phyloP scores from a whole-genome alignment of 768 basidiomycete species.

The Lactifluus echinatus region DNA sequence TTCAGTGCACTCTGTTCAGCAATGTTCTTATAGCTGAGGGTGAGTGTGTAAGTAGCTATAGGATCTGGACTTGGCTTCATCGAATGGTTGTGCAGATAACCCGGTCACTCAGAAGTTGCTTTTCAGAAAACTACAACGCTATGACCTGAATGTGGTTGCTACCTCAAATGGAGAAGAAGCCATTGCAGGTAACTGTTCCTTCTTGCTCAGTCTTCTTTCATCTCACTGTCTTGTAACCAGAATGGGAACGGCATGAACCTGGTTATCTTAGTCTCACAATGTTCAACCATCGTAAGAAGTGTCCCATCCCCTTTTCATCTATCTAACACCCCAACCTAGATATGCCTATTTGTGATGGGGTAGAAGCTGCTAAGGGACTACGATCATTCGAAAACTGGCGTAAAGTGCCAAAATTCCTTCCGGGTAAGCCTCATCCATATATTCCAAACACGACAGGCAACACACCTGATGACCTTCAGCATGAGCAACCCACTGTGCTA shows the following conservation, averaged over 20 bases:
- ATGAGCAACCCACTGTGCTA: too few species aligned
- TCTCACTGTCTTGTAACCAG: conserved; percentile 26
- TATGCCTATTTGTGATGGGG: conserved; percentile 74
- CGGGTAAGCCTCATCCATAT: conserved; percentile 36
- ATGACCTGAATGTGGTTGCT: conserved; percentile 49
- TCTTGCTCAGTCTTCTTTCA: background rate
- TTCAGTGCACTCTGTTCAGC: conserved; percentile 50
- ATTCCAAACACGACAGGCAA: too few species aligned
- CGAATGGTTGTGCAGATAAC: conserved; percentile 42
- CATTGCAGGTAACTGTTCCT: conserved; percentile 37
- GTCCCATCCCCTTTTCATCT: background rate
- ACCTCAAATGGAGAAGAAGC: conserved; percentile 66
- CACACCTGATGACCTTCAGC: too few species aligned
- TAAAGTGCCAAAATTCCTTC: conserved; percentile 41
- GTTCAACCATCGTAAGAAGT: conserved; percentile 57
- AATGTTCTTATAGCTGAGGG: conserved; percentile 71
- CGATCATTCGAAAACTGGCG: conserved; percentile 49
- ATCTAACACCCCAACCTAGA: conserved; percentile 32
- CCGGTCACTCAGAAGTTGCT: conserved; percentile 60
- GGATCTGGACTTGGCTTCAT: background rate
- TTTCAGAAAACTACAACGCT: conserved; percentile 56
- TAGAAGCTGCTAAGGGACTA: conserved; percentile 61
- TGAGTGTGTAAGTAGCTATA: conserved; percentile 21
- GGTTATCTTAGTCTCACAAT: conserved; percentile 62
- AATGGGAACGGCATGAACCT: conserved; percentile 60